These are phyloP conservation scores for Boletus vermiculosoides DNA, from an alignment of 768 basidiomycete species.

Conservation along the genomic window DNA sequence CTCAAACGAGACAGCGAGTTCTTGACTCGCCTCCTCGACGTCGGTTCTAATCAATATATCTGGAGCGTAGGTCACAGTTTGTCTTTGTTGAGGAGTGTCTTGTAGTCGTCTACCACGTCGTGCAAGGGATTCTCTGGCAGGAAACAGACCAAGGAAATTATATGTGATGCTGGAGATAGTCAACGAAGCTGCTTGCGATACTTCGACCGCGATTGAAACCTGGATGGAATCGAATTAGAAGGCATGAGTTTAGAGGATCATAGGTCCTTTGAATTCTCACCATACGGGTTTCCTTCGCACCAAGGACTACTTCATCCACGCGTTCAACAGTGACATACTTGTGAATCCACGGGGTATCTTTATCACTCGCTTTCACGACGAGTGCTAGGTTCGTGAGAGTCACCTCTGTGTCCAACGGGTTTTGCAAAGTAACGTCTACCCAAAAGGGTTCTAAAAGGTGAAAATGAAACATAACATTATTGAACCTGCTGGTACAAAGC, in stretches of 20 bases:
- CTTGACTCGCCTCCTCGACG: conserved; percentile 64
- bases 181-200: conserved; percentile 50
- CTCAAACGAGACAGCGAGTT: conserved; percentile 56
- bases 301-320: conserved; percentile 60
- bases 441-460: conserved; percentile 63
- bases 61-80: conserved; percentile 66
- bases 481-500: not conserved
- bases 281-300: conserved; percentile 60
- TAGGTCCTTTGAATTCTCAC: conserved; percentile 39
- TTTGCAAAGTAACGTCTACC: conserved; percentile 67
- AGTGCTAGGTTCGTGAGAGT: conserved; percentile 62
- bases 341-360: conserved; percentile 32
- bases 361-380: conserved; percentile 40
- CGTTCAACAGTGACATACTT: conserved; percentile 55
- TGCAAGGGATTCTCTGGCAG: conserved; percentile 62
- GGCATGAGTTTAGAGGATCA: not conserved
- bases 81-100: conserved; percentile 67
- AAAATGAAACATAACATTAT: not conserved
- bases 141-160: conserved; percentile 72
- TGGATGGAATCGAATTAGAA: conserved; percentile 21
- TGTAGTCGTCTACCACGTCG: conserved; percentile 76
- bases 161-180: conserved; percentile 58
- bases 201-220: conserved; percentile 65
- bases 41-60: conserved; percentile 60
- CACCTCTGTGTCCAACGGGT: conserved; percentile 76